Percentiles rank a stretch among this genome's conserved stretches.
Conservation (phyloP, 164 flowering plant genomes). For the Cinnamomum chago region DNA sequence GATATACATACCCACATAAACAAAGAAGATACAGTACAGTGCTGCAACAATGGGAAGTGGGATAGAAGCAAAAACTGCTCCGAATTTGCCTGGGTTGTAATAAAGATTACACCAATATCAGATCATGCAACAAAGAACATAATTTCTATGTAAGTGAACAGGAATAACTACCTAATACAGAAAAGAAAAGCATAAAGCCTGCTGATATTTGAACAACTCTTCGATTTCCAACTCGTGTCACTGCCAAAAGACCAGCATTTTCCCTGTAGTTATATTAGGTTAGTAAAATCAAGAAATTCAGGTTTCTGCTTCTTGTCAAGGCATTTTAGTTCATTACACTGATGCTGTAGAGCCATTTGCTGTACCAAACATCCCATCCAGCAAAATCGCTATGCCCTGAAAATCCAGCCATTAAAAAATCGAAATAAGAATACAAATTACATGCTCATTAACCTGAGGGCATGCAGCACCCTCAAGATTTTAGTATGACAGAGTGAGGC, state of each 20-base stretch:
- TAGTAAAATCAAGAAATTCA: too few relatives aligned
- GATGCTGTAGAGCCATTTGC: conserved; percentile 73
- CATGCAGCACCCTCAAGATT: too few relatives aligned
- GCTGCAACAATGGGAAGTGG: conserved; percentile 27
- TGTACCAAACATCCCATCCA: conserved; percentile 76
- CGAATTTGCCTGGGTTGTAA: conserved; percentile 19
- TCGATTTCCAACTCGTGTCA: conserved; percentile 72
- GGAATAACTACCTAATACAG: conserved; percentile 44
- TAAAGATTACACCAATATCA: not conserved
- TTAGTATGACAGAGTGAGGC: too few relatives aligned
- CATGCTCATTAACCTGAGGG: too few relatives aligned
- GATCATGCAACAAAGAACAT: not conserved
- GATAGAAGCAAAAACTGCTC: conserved; percentile 27
- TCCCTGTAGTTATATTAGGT: conserved; percentile 31
- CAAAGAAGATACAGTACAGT: conserved; percentile 47
- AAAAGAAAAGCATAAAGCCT: conserved; percentile 67
- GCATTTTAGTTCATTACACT: conserved; percentile 43
- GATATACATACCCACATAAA: conserved; percentile 49
- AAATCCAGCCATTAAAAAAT: not conserved
- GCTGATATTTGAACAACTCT: conserved; percentile 69
- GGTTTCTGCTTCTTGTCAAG: too few relatives aligned
- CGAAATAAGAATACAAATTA: not conserved
- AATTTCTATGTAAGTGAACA: too few relatives aligned
- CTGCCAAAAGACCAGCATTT: conserved; percentile 70
- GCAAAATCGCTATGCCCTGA: conserved; percentile 69